phyloP scores from a whole-genome alignment of 2,329 filamentous ascomycete species.

The Ceratocystis variospora region DNA sequence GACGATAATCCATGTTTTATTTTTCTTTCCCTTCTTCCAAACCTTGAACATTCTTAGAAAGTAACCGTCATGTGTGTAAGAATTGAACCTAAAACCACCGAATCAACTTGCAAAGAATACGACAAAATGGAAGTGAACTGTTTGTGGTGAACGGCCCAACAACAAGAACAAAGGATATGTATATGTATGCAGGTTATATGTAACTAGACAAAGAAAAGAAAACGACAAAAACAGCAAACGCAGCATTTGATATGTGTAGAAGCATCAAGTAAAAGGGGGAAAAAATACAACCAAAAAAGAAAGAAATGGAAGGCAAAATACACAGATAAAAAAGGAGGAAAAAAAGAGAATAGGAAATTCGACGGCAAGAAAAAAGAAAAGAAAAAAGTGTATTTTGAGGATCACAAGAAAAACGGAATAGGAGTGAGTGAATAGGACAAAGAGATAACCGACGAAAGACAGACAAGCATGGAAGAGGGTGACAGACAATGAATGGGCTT shows the following conservation, averaged over 20 bases:
- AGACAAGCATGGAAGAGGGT: neutral
- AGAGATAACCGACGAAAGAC: neutral
- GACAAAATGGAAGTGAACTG: neutral
- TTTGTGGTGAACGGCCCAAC: neutral
- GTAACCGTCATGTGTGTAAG: neutral
- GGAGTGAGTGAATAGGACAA: neutral
- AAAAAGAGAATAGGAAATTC: neutral
- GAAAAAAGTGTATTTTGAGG: neutral
- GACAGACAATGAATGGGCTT: neutral
- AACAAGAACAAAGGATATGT: neutral
- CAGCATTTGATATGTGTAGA: slow-evolving; percentile 1
- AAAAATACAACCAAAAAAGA: neutral
- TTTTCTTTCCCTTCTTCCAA: neutral
- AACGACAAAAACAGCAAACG: neutral
- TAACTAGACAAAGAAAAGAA: neutral
- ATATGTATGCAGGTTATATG: slow-evolving; percentile 7
- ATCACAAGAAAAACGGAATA: neutral
- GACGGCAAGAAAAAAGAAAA: neutral
- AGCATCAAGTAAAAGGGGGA: neutral
- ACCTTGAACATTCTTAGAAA: neutral
- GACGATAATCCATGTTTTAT: neutral
- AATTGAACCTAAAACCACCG: neutral
- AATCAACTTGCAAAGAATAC: too few relatives aligned
- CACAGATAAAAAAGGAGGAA: neutral
- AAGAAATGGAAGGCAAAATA: neutral